Percentiles rank a stretch among this genome's conserved stretches.
Conservation (phyloP, 192 early-diverging fungal species). For the Coemansia javaensis region DNA sequence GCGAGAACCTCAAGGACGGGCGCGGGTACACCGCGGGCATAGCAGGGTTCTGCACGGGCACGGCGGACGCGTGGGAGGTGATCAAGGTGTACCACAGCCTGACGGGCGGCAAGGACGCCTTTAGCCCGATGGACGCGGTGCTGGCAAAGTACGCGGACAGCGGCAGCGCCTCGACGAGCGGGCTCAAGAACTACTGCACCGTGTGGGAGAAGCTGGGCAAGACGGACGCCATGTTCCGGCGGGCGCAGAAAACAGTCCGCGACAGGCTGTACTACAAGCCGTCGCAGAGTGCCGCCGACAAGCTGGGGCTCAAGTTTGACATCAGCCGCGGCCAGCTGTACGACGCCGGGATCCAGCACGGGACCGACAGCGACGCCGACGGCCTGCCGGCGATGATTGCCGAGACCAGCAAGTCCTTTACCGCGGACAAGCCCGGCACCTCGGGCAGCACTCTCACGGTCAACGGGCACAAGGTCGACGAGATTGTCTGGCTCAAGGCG, state of each 20-base stretch:
- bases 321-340: slow-evolving; percentile 48
- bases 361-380: slow-evolving; percentile 34
- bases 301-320: slow-evolving; percentile 25
- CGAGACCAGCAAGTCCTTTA: slow-evolving; percentile 18
- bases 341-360: slow-evolving; percentile 49
- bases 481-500: slow-evolving; percentile 39
- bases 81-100: slow-evolving; percentile 39
- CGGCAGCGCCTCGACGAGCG: slow-evolving; percentile 21
- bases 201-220: slow-evolving; percentile 44
- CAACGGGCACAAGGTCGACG: slow-evolving; percentile 32
- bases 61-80: slow-evolving; percentile 50
- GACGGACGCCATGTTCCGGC: slow-evolving; percentile 35
- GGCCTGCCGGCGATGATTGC: slow-evolving; percentile 21
- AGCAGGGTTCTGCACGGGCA: slow-evolving; percentile 44
- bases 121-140: slow-evolving; percentile 20
- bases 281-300: slow-evolving; percentile 26
- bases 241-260: slow-evolving; percentile 32
- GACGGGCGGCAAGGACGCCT: slow-evolving; percentile 28
- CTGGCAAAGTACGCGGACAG: slow-evolving; percentile 15
- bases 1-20: slow-evolving; percentile 31
- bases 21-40: slow-evolving; percentile 36
- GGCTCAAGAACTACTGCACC: slow-evolving; percentile 46
- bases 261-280: slow-evolving; percentile 40
- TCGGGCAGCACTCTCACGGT: slow-evolving; percentile 33
- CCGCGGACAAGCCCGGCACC: slow-evolving; percentile 3